Conservation (phyloP, 495 filamentous ascomycete genomes). For the Penicillium simplicissimum region DNA sequence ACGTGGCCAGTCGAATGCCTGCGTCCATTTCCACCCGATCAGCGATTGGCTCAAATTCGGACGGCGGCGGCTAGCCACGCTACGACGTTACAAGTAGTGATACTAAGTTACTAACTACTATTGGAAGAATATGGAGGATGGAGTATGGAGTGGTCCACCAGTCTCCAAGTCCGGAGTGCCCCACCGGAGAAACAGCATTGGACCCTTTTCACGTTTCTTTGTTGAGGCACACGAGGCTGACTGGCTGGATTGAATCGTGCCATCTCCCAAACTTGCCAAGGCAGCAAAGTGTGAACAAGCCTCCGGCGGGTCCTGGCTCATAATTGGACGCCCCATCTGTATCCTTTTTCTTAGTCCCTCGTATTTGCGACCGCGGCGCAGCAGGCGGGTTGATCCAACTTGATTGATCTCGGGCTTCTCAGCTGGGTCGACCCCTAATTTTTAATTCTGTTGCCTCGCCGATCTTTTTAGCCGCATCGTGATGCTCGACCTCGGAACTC, state of each 20-base stretch:
- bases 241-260: not conserved
- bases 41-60: not conserved
- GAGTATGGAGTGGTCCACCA: too few species aligned
- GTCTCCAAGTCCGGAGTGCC: not conserved
- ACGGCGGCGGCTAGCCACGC: not conserved
- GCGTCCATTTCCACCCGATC: not conserved
- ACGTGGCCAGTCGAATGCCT: not conserved
- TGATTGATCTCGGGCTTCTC: not conserved
- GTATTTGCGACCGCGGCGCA: not conserved
- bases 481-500: not conserved
- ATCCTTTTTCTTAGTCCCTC: not conserved
- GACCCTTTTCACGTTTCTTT: not conserved
- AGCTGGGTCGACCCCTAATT: not conserved
- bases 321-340: not conserved
- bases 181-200: not conserved
- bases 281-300: not conserved
- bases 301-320: not conserved
- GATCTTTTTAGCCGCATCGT: slow-evolving; percentile 1
- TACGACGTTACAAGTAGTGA: not conserved
- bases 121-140: too few species aligned
- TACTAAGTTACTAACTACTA: too few species aligned
- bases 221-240: not conserved
- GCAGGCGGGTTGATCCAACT: not conserved
- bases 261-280: not conserved
- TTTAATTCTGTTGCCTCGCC: slow-evolving; percentile 1